phyloP scores from a whole-genome alignment of 1,139 yeast genomes.

The Torulaspora pretoriensis region DNA sequence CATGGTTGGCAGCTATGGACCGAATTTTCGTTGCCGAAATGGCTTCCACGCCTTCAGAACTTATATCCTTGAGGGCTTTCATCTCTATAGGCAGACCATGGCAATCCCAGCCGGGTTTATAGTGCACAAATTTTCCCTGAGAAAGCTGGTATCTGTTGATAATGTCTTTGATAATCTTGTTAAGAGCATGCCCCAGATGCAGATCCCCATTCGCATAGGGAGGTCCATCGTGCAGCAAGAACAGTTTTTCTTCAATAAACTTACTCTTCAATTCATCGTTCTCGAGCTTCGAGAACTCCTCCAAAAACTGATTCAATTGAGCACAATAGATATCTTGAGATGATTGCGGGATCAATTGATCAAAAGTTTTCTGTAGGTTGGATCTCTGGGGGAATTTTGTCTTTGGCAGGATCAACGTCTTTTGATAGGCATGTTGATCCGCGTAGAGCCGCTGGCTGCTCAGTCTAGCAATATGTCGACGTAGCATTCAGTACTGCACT shows the following conservation, averaged over 20 bases:
- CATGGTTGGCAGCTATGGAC: slow-evolving; percentile 61
- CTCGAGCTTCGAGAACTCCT: slow-evolving; percentile 10
- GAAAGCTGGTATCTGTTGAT: slow-evolving; percentile 68
- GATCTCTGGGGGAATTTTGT: slow-evolving; percentile 53
- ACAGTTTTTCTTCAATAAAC: slow-evolving; percentile 39
- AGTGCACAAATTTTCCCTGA: slow-evolving; percentile 57
- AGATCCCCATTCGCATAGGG: slow-evolving; percentile 96
- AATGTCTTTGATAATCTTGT: slow-evolving; percentile 83
- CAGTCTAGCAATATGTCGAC: slow-evolving; percentile 2
- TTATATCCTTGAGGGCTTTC: slow-evolving; percentile 55
- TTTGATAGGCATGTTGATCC: slow-evolving; percentile 40
- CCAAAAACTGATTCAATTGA: slow-evolving; percentile 32
- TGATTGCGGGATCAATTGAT: slow-evolving; percentile 38
- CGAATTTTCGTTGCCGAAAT: slow-evolving; percentile 54
- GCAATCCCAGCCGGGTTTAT: slow-evolving; percentile 97
- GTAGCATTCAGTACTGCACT: slow-evolving; percentile 3
- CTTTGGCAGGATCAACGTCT: slow-evolving; percentile 49
- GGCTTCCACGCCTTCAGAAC: slow-evolving; percentile 30
- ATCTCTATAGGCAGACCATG: slow-evolving; percentile 96
- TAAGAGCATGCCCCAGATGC: slow-evolving; percentile 91
- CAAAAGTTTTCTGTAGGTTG: slow-evolving; percentile 34
- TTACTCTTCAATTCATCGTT: slow-evolving; percentile 15
- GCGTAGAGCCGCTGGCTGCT: slow-evolving; percentile 10
- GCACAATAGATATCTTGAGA: slow-evolving; percentile 37
- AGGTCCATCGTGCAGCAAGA: slow-evolving; percentile 91